Evolutionary conservation across 192 early-diverging fungal genomes (phyloP), one percentile per base, ranked within the genome.

Genomic region (Gaertneriomyces semiglobifer): DNA sequence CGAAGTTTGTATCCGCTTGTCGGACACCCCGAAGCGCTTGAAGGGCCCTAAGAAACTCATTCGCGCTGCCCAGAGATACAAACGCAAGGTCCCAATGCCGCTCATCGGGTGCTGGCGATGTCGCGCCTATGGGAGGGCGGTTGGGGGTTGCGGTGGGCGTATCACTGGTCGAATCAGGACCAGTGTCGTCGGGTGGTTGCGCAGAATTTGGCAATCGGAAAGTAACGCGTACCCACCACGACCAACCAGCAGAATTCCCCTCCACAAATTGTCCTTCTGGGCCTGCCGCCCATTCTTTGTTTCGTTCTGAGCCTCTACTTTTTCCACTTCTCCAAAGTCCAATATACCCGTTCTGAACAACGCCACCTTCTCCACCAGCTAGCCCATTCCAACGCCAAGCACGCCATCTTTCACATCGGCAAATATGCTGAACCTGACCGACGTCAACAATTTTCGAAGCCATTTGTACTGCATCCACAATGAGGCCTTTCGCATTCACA

Each of bases 61-160:
- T 74, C 10, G 81, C 70, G 33, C 63, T 60, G 48, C 79, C 77
- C 41, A 80, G 45, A 38, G 72, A 73, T 3, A 63, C 48, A 61
- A 83, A 83, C 7, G 75, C 70, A 1, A 83, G 53, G 61, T 83
- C 81, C 78, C 78, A 83, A 48, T 73, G 74, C 20, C 70, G 72
- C 38, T 74, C 68, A 18, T 65, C 44, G n/a, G 51, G 10, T 12
- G 33, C 18, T 18, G 43, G 16, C 18, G 62, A 20, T 20, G 65
- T 53, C 18, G 69, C 64, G 51, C 33, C 56, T 14, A 40, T 25
- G 38, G 44, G 45, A 53, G 70, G 57, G 46, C 67, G 20, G 51
- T 40, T 53, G 7, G 66, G 66, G 54, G n/a, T 52, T 11, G 66
- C 66, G 46, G 60, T 68, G 12, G 57, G 38, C 54, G 47, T 59